Conservation (phyloP, 208 protist species). For the Trypanosoma brucei region DNA sequence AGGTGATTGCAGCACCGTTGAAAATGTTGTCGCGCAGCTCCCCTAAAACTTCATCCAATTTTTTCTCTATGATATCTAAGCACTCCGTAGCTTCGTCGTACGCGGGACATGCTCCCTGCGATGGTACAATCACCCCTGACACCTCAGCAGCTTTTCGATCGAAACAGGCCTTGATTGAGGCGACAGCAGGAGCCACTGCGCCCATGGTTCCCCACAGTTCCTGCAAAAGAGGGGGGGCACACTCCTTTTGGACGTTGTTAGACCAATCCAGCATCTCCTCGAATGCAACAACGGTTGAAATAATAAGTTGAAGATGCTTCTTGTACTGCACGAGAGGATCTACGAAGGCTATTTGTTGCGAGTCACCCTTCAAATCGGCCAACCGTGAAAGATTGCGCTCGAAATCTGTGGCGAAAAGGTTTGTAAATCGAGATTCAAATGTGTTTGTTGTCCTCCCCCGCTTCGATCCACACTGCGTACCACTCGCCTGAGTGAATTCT, state of each 20-base stretch:
- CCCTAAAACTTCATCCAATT: slow-evolving; percentile 45
- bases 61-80: slow-evolving; percentile 37
- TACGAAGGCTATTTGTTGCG: slow-evolving; percentile 66
- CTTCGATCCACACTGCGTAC: slow-evolving; percentile 3
- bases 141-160: slow-evolving; percentile 44
- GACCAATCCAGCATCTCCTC: slow-evolving; percentile 63
- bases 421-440: slow-evolving; percentile 25
- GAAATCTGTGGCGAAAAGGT: slow-evolving; percentile 53
- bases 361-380: slow-evolving; percentile 52
- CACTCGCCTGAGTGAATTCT: neutral
- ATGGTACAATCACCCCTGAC: slow-evolving; percentile 60
- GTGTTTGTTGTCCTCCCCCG: slow-evolving; percentile 3
- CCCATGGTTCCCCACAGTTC: slow-evolving; percentile 53
- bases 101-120: slow-evolving; percentile 36
- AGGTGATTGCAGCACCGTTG: slow-evolving; percentile 40
- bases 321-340: slow-evolving; percentile 83
- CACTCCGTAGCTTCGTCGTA: slow-evolving; percentile 54
- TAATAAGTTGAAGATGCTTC: slow-evolving; percentile 74
- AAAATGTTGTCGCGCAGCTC: slow-evolving; percentile 51
- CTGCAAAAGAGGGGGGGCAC: slow-evolving; percentile 38
- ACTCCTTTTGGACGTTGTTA: slow-evolving; percentile 23
- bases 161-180: slow-evolving; percentile 55
- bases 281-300: slow-evolving; percentile 57
- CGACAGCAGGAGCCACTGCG: slow-evolving; percentile 30
- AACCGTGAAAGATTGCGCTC: slow-evolving; percentile 80